Base-by-base conservation (phyloP, 2,329 filamentous ascomycete genomes). In the Tolypocladium pustulatum region DNA sequence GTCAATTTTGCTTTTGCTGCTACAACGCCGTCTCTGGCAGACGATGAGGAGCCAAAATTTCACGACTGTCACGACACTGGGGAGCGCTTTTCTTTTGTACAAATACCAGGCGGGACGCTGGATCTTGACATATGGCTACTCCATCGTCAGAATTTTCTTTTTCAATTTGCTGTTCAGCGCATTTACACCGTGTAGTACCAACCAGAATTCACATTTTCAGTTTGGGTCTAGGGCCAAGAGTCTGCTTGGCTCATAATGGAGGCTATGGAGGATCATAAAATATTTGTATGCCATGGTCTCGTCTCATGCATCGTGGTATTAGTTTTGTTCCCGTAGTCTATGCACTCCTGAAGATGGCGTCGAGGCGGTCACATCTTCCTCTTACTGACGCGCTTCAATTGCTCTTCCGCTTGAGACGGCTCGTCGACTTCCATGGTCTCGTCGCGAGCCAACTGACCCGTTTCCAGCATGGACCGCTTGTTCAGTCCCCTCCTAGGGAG, bases 381-480 rank as follows among this genome's bases (percentile, higher is more conserved):
- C 61, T 80, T 78, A 62, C 76, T 80, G 1, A 76, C 73, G 49
- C 80, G 74, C 68, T 80, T 82, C 73, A 75, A 78, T 61, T 69
- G 75, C 52, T 80, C 78, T 55, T 77, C 78, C 1, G 70, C 69
- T 8, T 75, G 73, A 6, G 78, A 74, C 6, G 77, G 77, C 13
- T 80, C 78, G 54, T 86, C 83, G 34, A 85, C 65, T 56, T 85
- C 82, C 77, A 84, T 82, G 51, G 74, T 77, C 61, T 80, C 78
- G 36, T 78, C 77, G 4, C 76, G 74, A 1, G 73, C 71, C 27
- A 73, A 68, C 56, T 73, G 73, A 52, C 76, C 67, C 55, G 74
- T 71, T 54, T 80, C 77, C 59, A 76, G 75, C 64, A 77, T 75
- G 58, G 68, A 60, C 27, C 72, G 66, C 64, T 74, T 74, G 58